A percentile compares a stretch with the other conserved stretches of the same genome.
phyloP scores from a whole-genome alignment of 805 yeast genomes.

The Lipomyces yamadae region DNA sequence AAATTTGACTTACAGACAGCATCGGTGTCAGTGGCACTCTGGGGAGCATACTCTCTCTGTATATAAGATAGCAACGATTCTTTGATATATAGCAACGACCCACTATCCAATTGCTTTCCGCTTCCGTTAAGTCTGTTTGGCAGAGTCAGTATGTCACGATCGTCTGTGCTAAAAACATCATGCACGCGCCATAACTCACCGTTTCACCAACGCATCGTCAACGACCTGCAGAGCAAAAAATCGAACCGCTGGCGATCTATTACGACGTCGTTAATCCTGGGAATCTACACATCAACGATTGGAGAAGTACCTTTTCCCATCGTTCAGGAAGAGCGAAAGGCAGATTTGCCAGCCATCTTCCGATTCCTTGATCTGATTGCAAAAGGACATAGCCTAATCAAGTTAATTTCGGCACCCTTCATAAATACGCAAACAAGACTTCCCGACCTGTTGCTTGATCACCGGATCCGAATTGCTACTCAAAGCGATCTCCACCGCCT shows the following conservation, averaged over 20 bases:
- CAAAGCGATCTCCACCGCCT: conserved; percentile 84
- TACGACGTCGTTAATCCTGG: background rate
- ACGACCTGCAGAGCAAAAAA: conserved; percentile 74
- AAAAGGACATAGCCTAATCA: conserved; percentile 51
- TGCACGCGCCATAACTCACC: conserved; percentile 10
- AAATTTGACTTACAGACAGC: conserved; percentile 32
- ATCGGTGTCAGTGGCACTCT: conserved; percentile 23
- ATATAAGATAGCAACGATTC: conserved; percentile 56
- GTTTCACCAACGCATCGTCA: conserved; percentile 56
- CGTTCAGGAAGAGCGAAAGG: conserved; percentile 49
- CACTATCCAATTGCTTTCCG: conserved; percentile 46
- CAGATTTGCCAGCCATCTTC: conserved; percentile 56
- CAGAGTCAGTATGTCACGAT: background rate
- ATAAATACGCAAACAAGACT: background rate
- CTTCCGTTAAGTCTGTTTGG: conserved; percentile 15
- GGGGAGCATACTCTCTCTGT: conserved; percentile 38
- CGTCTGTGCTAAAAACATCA: background rate
- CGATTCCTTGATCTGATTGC: conserved; percentile 52
- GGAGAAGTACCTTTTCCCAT: conserved; percentile 40
- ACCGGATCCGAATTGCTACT: conserved; percentile 66
- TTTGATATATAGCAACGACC: conserved; percentile 55
- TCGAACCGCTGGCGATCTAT: conserved; percentile 58
- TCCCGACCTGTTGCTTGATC: conserved; percentile 60
- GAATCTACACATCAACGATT: background rate
- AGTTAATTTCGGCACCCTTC: background rate